These are phyloP conservation scores for Fraxinus americana DNA, from an alignment of 257 asterid species.

Conservation along the genomic window DNA sequence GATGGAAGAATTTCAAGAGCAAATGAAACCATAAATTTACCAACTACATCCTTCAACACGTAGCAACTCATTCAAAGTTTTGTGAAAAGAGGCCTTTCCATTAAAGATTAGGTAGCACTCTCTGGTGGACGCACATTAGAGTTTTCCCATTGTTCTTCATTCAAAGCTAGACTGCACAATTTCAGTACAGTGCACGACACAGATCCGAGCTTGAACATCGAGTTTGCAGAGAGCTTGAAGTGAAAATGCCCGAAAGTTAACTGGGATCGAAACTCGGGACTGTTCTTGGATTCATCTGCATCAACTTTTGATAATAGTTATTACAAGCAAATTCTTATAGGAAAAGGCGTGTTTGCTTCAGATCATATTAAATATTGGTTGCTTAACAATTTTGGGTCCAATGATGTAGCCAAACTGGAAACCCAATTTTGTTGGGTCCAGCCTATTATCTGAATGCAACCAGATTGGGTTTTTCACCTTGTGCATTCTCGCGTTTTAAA, in stretches of 20 bases:
- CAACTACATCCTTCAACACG: conserved; percentile 60
- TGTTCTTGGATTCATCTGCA: conserved; percentile 58
- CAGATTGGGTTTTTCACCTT: too few species aligned
- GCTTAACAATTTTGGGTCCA: too few species aligned
- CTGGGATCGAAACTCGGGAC: conserved; percentile 50
- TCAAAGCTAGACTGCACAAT: conserved; percentile 60
- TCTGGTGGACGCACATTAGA: conserved; percentile 76
- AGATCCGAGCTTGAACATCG: conserved; percentile 58
- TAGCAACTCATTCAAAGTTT: conserved; percentile 62
- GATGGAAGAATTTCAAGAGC: conserved; percentile 45
- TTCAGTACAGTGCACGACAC: conserved; percentile 55
- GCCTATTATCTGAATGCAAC: too few species aligned
- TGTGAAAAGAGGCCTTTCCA: conserved; percentile 49
- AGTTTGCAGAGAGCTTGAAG: conserved; percentile 39
- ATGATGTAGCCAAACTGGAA: too few species aligned
- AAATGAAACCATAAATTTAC: conserved; percentile 56
- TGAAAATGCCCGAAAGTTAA: conserved; percentile 53
- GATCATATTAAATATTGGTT: too few species aligned
- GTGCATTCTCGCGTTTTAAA: too few species aligned
- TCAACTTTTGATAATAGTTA: conserved; percentile 63
- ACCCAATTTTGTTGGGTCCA: too few species aligned
- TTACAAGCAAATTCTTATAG: conserved; percentile 40
- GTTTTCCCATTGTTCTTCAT: conserved; percentile 80
- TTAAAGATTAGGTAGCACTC: conserved; percentile 61
- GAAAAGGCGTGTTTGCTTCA: conserved; percentile 59